Base-by-base conservation (phyloP, 2,329 filamentous ascomycete genomes). In the Ambrosiella cleistominuta region DNA sequence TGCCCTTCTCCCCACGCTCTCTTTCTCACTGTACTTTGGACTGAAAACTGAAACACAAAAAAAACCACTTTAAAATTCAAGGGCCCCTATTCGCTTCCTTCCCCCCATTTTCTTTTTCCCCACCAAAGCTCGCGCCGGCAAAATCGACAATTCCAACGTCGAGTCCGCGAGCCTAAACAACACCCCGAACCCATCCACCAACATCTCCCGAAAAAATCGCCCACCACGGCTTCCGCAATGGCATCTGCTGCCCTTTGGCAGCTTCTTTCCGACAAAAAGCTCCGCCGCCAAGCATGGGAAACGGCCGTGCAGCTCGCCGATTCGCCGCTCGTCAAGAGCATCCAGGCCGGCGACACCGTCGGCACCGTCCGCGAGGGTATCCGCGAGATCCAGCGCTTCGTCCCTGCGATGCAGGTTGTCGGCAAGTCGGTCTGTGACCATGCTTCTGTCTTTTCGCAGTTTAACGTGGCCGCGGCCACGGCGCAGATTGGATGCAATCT, bases 341-440 rank as follows among this genome's bases (percentile, higher is more conserved):
- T 60, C 45, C 59, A 60, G 27, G 59, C 59, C n/a, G 59, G 59
- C 44, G 59, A 60, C 40, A 60, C 59, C 2, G 35, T 60, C 35
- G 59, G 59, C 2, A 60, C 59, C 5, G 59, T 60, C 36, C 59
- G 59, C 47, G 59, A 60, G 51, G 54, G 55, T 3, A 58, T 60
- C 15, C 56, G 53, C 27, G 59, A 60, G 13, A 60, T 60, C 5
- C 56, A 63, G 52, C 60, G 15, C 59, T 68, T 63, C 57, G 64
- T 69, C 1, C 68, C 68, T 0, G 63, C 66, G 19, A 68, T 70
- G 61, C 68, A 70, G 52, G 64, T 70, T 8, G 64, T 70, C 63
- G 67, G 64, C n/a, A 64, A 65, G 59, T 69, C 68, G 2, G 60
- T 69, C 19, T 66, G 65, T 59, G 68, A 70, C 45, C 67, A 64